A percentile compares a stretch with the other conserved stretches of the same genome.
These are phyloP conservation scores for Populus alba DNA, from an alignment of 345 rosid genomes.

Conservation along the genomic window DNA sequence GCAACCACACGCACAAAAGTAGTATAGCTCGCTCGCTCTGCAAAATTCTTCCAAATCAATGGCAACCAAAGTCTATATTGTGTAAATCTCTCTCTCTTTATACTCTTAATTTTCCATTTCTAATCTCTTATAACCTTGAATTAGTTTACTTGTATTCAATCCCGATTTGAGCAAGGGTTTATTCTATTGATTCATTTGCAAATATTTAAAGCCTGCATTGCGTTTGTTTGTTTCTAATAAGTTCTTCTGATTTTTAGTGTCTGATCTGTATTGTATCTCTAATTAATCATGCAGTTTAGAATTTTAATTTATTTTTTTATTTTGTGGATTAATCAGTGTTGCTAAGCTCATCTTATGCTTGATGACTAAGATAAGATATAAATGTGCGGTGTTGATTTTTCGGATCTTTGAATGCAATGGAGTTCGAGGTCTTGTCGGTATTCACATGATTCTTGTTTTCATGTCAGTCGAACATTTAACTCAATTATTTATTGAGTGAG, in stretches of 20 bases:
- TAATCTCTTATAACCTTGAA: not conserved
- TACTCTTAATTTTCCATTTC: not conserved
- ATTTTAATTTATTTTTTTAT: not conserved
- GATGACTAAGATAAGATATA: not conserved
- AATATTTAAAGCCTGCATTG: not conserved
- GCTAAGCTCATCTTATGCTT: not conserved
- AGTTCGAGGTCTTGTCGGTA: not conserved
- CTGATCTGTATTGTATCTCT: not conserved
- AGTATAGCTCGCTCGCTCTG: not conserved
- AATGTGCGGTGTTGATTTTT: not conserved
- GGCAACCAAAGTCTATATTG: slow-evolving; percentile 22
- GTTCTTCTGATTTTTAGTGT: no score
- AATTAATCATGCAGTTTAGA: not conserved
- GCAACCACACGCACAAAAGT: not conserved
- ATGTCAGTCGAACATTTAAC: not conserved
- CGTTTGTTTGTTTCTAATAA: not conserved
- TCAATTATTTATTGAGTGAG: not conserved
- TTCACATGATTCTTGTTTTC: not conserved
- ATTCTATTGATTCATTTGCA: no score
- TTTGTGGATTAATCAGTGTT: not conserved
- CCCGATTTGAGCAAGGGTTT: no score
- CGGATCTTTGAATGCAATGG: not conserved
- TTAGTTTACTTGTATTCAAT: no score
- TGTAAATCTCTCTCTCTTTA: slow-evolving; percentile 11
- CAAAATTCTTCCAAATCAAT: not conserved